These are phyloP conservation scores for Piper betle DNA, from an alignment of 164 flowering plant species.

Conservation along the genomic window DNA sequence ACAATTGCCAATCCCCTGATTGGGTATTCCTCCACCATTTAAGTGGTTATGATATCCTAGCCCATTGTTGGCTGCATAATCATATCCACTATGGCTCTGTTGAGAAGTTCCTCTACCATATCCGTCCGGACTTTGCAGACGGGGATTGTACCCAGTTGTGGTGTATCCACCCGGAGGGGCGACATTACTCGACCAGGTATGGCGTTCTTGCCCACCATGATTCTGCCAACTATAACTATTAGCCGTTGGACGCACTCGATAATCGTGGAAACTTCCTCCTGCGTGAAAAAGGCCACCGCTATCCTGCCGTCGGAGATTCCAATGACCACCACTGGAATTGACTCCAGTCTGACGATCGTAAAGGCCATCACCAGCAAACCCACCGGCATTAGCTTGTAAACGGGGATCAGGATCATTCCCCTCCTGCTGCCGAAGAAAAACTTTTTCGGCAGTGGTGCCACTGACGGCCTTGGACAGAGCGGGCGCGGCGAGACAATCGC, in stretches of 20 bases:
- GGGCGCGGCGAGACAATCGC: background rate
- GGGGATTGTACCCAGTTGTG: background rate
- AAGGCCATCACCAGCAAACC: background rate
- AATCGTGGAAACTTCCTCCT: no score
- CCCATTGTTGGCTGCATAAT: no score
- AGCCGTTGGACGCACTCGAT: no score
- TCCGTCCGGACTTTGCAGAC: background rate
- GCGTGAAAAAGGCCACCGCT: no score
- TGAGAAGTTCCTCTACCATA: background rate
- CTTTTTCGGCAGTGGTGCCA: conserved; percentile 9
- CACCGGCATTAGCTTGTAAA: no score
- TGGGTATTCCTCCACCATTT: background rate
- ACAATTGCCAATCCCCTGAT: background rate
- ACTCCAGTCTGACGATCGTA: background rate
- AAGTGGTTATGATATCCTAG: background rate
- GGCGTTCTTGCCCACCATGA: background rate
- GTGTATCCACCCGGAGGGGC: background rate
- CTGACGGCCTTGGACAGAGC: no score
- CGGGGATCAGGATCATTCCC: no score
- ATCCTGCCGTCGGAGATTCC: background rate
- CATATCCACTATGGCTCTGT: background rate
- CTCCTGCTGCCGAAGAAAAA: background rate
- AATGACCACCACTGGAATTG: background rate
- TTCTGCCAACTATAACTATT: background rate
- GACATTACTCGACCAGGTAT: background rate